Evolutionary conservation across 495 filamentous ascomycete species (phyloP), one percentile per base, ranked within the genome.

Genomic region (Xylaria castorea): DNA sequence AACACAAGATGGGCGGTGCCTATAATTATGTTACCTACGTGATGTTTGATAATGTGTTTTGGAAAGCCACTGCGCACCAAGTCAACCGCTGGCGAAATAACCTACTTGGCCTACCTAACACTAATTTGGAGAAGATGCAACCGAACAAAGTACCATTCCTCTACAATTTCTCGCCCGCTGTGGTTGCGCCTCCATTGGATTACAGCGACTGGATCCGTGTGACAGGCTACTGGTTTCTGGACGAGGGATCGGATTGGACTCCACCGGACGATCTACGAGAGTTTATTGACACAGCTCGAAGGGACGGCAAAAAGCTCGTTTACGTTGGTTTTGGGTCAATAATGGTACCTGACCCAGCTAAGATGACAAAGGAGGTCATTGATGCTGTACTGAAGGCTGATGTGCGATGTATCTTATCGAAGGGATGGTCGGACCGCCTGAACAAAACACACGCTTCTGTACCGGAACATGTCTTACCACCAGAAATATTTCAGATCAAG

Each of bases 321-420:
- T 99, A 99, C 71, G 93, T 99, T 62, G 96, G 96, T 3, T 99
- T 99, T 76, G 96, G 96, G 11, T 97, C 94, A 0, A 95, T 99
- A 69, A 92, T 97, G 16, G 94, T 99, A n/a, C 90, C 92, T 0
- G 95, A 99, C 78, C 92, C 95, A 14, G 90, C 89, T 46, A 93
- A 93, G 66, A 85, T 99, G 78, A 98, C 95, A 46, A 89, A 90
- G 75, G 94, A 95, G 0, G 92, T 99, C 16, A 91, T 99, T 42
- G 93, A 97, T 68, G 94, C 94, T 0, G 93, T 98, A 7, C 81
- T 89, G 68, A 97, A 97, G 80, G 97, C 97, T 0, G 95, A 97
- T 76, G 94, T 98, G 5, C 89, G 95, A 58, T 98, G 97, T 75
- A 96, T 99, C 75, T 87, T 99, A 9, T 97, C 94, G 34, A 98